These are phyloP conservation scores for Elsinoe fawcettii DNA, from an alignment of 2,329 filamentous ascomycete genomes.

Conservation along the genomic window DNA sequence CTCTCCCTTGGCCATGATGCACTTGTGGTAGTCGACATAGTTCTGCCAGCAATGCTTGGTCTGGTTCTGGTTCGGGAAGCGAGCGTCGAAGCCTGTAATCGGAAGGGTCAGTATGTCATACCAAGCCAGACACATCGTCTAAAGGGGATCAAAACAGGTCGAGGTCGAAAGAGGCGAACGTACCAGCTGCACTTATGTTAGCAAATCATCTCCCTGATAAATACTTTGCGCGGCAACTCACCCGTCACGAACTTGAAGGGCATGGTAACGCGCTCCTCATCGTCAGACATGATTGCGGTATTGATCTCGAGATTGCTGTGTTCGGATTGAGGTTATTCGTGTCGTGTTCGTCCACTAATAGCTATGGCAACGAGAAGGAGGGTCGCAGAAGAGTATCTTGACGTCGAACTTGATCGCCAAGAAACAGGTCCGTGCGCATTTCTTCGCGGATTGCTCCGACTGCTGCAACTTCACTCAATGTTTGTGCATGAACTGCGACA, in stretches of 20 bases:
- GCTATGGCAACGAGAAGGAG: not conserved
- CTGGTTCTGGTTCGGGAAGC: constrained; percentile 97
- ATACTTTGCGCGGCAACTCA: constrained; percentile 44
- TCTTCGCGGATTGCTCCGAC: constrained; percentile 5
- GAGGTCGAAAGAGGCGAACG: constrained; percentile 16
- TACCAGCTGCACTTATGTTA: constrained; percentile 27
- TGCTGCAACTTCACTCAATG: constrained; percentile 3
- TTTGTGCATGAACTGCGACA: not conserved
- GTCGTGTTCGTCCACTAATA: not conserved
- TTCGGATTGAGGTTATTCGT: constrained; percentile 17
- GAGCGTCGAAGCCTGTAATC: constrained; percentile 82
- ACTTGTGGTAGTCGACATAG: constrained; percentile 99
- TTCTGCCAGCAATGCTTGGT: constrained; percentile 99
- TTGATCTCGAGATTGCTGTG: constrained; percentile 18
- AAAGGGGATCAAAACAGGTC: not conserved
- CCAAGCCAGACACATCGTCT: not conserved
- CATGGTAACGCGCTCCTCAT: constrained; percentile 86
- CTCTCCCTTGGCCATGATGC: constrained; percentile 95
- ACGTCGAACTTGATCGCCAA: constrained; percentile 11
- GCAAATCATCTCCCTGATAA: not conserved
- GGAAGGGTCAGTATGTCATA: constrained; percentile 10
- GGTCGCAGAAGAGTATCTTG: constrained; percentile 5
- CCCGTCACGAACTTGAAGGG: constrained; percentile 99
- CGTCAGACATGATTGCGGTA: constrained; percentile 77
- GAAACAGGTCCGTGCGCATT: constrained; percentile 2